A percentile compares a stretch with the other conserved stretches of the same genome.
phyloP scores from a whole-genome alignment of 2,329 filamentous ascomycete genomes.

The Akanthomyces uredinophilus region DNA sequence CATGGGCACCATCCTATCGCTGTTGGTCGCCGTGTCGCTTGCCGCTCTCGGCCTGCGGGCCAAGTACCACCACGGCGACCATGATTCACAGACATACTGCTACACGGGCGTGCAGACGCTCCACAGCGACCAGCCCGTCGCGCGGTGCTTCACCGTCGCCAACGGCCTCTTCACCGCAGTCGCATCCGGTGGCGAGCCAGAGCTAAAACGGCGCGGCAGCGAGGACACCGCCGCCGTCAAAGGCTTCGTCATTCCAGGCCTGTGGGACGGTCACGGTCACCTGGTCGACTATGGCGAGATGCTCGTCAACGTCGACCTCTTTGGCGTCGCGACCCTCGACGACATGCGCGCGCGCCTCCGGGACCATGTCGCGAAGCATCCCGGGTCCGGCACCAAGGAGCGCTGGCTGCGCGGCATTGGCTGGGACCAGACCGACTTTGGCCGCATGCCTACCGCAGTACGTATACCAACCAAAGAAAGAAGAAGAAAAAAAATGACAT shows the following conservation, averaged over 20 bases:
- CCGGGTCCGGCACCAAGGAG: slow-evolving; percentile 45
- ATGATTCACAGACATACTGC: slow-evolving; percentile 29
- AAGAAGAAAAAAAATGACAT: no score
- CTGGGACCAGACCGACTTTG: slow-evolving; percentile 64
- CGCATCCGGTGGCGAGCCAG: slow-evolving; percentile 30
- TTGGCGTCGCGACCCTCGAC: slow-evolving; percentile 50
- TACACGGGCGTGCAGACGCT: slow-evolving; percentile 36
- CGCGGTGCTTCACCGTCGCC: slow-evolving; percentile 52
- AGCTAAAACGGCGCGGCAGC: slow-evolving; percentile 14
- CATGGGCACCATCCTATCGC: neutral
- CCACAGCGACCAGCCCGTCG: slow-evolving; percentile 30
- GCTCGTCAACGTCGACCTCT: slow-evolving; percentile 59
- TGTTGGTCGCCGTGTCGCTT: neutral
- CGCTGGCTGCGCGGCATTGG: slow-evolving; percentile 64
- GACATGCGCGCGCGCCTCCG: slow-evolving; percentile 50
- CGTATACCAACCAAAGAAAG: no score
- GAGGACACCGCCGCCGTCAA: neutral
- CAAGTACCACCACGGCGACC: neutral
- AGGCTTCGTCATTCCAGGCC: slow-evolving; percentile 58
- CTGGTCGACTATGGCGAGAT: slow-evolving; percentile 63
- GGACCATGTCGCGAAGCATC: slow-evolving; percentile 45
- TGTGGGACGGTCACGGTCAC: slow-evolving; percentile 69
- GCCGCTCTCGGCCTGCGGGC: neutral
- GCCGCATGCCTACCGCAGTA: slow-evolving; percentile 61
- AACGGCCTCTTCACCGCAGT: slow-evolving; percentile 48